Evolutionary conservation across 371 early-diverging fungal genomes (phyloP), one percentile per base, ranked within the genome.

Genomic region (Apophysomyces trapeziformis): DNA sequence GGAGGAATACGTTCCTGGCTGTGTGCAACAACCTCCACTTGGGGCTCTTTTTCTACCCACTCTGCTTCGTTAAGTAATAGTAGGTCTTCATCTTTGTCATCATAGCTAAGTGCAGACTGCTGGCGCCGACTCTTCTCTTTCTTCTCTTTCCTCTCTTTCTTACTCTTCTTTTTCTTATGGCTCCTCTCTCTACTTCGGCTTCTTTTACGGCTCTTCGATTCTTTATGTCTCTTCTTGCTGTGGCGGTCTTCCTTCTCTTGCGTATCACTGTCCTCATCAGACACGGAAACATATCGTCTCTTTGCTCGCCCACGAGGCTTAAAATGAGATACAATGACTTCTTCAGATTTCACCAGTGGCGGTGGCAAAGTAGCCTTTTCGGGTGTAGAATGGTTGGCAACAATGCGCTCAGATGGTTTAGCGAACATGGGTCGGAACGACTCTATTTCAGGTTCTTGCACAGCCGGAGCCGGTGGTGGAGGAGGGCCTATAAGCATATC

Each of bases 381-480:
- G 11, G 57, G 61, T 21, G 37, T 2, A 36, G 16, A 26, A 21
- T 21, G 45, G 35, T n/a, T 75, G 57, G 50, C 63, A 57, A 50
- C 61, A 54, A 61, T 65, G 38, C 12, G 66, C 60, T n/a, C 65
- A 26, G 36, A 70, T 47, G 69, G 71, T 54, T 66, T 60, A 57
- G 73, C 75, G 45, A 84, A 79, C 69, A 85, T 75, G 21, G 84
- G 86, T 60, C 79, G 70, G 50, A 80, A 79, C 6, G 79, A 75
- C 35, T 62, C 13, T 13, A 56, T 56, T 44, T 59, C 58, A 14
- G 50, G 13, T 0, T 38, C 61, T 58, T n/a, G 50, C 16, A 64
- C 57, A 26, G 66, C 57, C 57, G 56, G 37, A 7, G 78, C 72
- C n/a, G 73, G 72, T 44, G 80, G 80, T 12, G 57, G 68, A 26